Percentiles rank a stretch among this genome's conserved stretches.
Evolutionary conservation across 495 filamentous ascomycete species (phyloP).

Genomic region (Aspergillus homomorphus): DNA sequence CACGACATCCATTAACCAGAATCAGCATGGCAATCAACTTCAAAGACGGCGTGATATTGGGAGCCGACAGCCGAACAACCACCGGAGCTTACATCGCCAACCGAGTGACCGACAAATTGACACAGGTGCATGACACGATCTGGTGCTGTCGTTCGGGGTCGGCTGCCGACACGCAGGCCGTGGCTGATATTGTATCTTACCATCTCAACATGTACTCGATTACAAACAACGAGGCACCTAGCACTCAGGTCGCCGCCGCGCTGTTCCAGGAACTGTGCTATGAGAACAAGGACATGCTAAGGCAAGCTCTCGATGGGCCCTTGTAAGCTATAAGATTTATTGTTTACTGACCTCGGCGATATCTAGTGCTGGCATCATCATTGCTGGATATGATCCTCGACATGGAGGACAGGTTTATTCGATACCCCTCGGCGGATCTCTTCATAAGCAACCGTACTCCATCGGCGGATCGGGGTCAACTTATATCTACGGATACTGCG

Average conservation of each 20-base stretch:
- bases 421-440: slow-evolving; percentile 92
- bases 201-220: slow-evolving; percentile 91
- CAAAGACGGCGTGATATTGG: slow-evolving; percentile 93
- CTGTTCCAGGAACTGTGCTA: slow-evolving; percentile 98
- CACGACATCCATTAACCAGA: slow-evolving; percentile 7
- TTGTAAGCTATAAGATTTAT: not conserved
- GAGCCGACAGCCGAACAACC: slow-evolving; percentile 96
- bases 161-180: slow-evolving; percentile 94
- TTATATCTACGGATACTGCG: slow-evolving; percentile 98
- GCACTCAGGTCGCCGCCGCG: slow-evolving; percentile 87
- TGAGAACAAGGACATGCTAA: slow-evolving; percentile 88
- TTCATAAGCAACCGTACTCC: slow-evolving; percentile 94
- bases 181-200: slow-evolving; percentile 96
- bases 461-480: slow-evolving; percentile 97
- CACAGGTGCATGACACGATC: slow-evolving; percentile 96
- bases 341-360: slow-evolving; percentile 19
- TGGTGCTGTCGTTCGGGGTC: slow-evolving; percentile 99
- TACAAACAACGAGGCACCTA: slow-evolving; percentile 80
- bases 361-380: slow-evolving; percentile 87
- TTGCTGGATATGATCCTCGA: slow-evolving; percentile 90
- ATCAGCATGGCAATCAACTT: slow-evolving; percentile 79
- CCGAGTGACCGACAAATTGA: slow-evolving; percentile 98
- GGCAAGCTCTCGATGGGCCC: slow-evolving; percentile 43
- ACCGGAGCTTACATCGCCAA: slow-evolving; percentile 99
- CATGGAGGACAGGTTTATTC: slow-evolving; percentile 96